These are phyloP conservation scores for Physcomitrellopsis africana DNA, from an alignment of 225 moss, liverwort and hornwort species.

Conservation along the genomic window DNA sequence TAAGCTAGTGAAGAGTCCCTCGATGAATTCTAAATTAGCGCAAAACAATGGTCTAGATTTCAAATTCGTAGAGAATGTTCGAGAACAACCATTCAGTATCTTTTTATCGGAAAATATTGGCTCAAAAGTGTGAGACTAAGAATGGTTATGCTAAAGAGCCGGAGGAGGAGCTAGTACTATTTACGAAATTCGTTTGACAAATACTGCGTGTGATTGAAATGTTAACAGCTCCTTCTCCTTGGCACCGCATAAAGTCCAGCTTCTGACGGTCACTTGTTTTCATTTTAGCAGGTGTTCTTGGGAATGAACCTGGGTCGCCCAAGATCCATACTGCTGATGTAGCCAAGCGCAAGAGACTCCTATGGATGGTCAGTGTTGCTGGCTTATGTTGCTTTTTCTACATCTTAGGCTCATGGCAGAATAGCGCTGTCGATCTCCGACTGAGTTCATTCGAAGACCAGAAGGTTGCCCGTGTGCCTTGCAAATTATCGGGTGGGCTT, in stretches of 20 bases:
- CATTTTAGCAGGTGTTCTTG: conserved; percentile 57
- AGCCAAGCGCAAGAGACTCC: conserved; percentile 55
- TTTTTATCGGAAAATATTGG: no score
- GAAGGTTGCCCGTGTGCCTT: conserved; percentile 45
- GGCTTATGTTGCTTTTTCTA: conserved; percentile 76
- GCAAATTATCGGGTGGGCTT: conserved; percentile 41
- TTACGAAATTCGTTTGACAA: neutral
- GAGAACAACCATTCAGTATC: no score
- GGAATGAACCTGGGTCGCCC: conserved; percentile 50
- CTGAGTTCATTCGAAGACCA: conserved; percentile 36
- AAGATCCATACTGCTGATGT: conserved; percentile 59
- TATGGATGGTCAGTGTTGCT: conserved; percentile 54
- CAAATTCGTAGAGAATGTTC: no score
- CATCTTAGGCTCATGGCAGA: conserved; percentile 80
- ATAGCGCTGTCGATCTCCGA: conserved; percentile 32
- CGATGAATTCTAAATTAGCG: no score
- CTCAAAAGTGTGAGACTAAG: no score
- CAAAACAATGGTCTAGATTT: no score
- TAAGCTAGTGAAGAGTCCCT: no score
- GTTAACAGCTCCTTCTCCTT: neutral
- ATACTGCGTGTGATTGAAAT: neutral
- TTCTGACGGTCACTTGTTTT: conserved; percentile 23
- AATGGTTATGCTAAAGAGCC: neutral
- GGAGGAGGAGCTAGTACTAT: neutral
- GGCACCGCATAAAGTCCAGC: neutral